Evolutionary conservation across 1,139 yeast species (phyloP).

Genomic region (Scheffersomyces lignicola): DNA sequence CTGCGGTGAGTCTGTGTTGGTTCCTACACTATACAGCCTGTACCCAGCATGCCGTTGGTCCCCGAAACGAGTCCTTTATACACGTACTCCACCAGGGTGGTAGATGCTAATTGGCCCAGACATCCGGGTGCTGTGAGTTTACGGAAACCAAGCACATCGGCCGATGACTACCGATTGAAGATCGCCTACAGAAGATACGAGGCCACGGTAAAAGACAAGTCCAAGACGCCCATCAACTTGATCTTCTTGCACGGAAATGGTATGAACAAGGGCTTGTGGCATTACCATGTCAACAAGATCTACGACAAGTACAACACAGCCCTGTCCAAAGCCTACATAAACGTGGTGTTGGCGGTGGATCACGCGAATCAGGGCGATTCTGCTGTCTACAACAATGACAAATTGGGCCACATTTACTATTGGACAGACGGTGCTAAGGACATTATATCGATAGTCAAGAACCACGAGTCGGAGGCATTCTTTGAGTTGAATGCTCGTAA

Average conservation of each 20-base stretch:
- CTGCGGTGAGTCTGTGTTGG: too few relatives aligned
- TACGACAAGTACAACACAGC: slow-evolving; percentile 16
- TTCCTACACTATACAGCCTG: too few relatives aligned
- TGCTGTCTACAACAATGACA: slow-evolving; percentile 49
- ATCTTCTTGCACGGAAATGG: slow-evolving; percentile 72
- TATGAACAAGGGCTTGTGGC: slow-evolving; percentile 66
- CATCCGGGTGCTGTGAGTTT: slow-evolving; percentile 25
- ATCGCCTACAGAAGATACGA: slow-evolving; percentile 37
- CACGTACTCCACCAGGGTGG: slow-evolving; percentile 10
- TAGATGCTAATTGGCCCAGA: slow-evolving; percentile 34
- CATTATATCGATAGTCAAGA: slow-evolving; percentile 44
- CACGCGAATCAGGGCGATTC: slow-evolving; percentile 68
- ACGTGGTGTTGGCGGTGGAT: slow-evolving; percentile 51
- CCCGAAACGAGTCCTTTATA: slow-evolving; percentile 13
- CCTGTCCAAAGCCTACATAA: slow-evolving; percentile 26
- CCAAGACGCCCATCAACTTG: slow-evolving; percentile 41
- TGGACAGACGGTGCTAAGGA: slow-evolving; percentile 73
- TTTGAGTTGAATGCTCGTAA: slow-evolving; percentile 34
- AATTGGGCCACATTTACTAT: slow-evolving; percentile 51
- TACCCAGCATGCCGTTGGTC: slow-evolving; percentile 10
- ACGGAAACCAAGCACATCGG: slow-evolving; percentile 18
- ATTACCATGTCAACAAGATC: slow-evolving; percentile 51
- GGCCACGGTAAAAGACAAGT: slow-evolving; percentile 15
- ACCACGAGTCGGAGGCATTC: slow-evolving; percentile 28
- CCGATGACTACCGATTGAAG: slow-evolving; percentile 29